Evolutionary conservation across 495 filamentous ascomycete genomes (phyloP), one percentile per base, ranked within the genome.

Genomic region (Penicillium ochrochloron): DNA sequence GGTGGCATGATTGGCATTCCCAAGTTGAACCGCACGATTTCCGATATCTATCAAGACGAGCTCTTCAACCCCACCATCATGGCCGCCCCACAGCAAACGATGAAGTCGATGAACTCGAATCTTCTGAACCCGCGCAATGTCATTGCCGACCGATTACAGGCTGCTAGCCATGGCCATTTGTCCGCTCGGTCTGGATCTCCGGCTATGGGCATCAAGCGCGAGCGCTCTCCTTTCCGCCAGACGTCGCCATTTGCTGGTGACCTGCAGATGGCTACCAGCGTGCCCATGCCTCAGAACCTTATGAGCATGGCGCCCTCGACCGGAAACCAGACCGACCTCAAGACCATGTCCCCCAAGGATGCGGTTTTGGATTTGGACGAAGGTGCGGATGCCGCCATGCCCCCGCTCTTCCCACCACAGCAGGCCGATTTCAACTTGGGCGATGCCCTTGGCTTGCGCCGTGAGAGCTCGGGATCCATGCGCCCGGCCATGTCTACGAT

Each of bases 321-420:
- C 15, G 42, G 35, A 15, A 33, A 63, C 46, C 70, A 70, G 33
- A 62, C 59, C 8, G 63, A 87, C 14, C 88, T 92, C 0, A 92
- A 92, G 73, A 97, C 96, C 6, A 97, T 99, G 57, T 99, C 95
- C 15, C 95, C 95, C 34, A 96, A 97, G 81, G 95, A 98, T 70
- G 92, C 93, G 5, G 73, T 94, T 63, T 80, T 96, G 62, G 94
- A 97, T 29, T 97, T 92, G 73, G 83, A 89, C 60, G 90, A 93
- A 48, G 76, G 83, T 9, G 90, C 89, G 0, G 89, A 90, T 58
- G 78, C 85, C 8, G 84, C 85, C 61, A 84, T 89, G 66, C 86
- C 91, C 39, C 57, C 74, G 19, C 76, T 96, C 34, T 94, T 93
- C 76, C 86, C 90, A 73, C 72, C 73, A 66, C 84, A 71, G 44